Percentiles rank a stretch among this genome's conserved stretches.
These are phyloP conservation scores for Cordyceps farinosa DNA, from an alignment of 2,329 filamentous ascomycete genomes.

Conservation along the genomic window DNA sequence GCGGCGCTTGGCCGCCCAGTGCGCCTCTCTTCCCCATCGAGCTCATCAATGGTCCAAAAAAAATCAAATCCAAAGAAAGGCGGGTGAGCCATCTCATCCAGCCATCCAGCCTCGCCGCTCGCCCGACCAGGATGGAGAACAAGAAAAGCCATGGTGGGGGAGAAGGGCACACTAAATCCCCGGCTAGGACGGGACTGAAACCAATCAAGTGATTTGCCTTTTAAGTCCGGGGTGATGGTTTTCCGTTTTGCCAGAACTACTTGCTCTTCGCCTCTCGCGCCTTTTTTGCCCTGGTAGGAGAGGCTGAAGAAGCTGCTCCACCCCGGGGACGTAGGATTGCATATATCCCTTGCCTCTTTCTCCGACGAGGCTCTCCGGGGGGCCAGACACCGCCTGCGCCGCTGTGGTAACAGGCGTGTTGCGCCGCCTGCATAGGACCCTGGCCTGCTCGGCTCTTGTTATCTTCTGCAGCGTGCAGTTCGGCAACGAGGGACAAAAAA, in stretches of 20 bases:
- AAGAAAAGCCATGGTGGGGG: not conserved
- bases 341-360: not conserved
- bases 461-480: too few relatives aligned
- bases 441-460: too few relatives aligned
- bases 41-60: not conserved
- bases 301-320: not conserved
- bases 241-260: not conserved
- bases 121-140: constrained; percentile 7
- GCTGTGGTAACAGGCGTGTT: too few relatives aligned
- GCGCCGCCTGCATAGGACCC: too few relatives aligned
- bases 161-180: not conserved
- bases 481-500: too few relatives aligned
- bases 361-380: too few relatives aligned
- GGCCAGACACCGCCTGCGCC: not conserved
- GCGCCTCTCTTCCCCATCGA: not conserved
- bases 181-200: not conserved
- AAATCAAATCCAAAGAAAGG: not conserved
- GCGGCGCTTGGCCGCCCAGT: not conserved
- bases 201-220: not conserved
- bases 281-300: not conserved
- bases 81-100: not conserved
- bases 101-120: not conserved
- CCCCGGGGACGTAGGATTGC: not conserved
- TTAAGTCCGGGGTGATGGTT: not conserved
- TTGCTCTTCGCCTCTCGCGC: not conserved